Conservation (phyloP, 208 protist species). For the Pavlovales sp. region DNA sequence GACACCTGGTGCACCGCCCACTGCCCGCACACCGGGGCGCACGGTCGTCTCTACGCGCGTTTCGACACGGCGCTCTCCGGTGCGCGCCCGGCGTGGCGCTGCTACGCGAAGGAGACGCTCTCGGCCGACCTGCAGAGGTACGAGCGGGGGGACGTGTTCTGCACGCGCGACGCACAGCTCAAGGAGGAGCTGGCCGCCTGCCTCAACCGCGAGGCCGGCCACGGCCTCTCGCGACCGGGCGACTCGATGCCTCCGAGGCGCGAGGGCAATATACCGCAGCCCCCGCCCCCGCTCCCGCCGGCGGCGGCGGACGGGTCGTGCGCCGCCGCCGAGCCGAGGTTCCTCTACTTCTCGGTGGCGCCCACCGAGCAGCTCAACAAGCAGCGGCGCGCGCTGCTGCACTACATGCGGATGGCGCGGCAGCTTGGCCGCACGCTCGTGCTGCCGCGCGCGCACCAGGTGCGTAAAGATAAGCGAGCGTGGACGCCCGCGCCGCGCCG, state of each 20-base stretch:
- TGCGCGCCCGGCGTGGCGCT: background rate
- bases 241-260: too few species aligned
- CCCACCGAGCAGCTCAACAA: conserved; percentile 34
- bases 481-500: background rate
- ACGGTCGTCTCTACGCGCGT: background rate
- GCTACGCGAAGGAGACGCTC: background rate
- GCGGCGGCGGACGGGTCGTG: background rate
- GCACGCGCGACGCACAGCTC: background rate
- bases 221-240: too few species aligned
- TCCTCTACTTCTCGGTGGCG: conserved; percentile 1
- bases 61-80: background rate
- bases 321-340: background rate
- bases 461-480: background rate
- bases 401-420: conserved; percentile 9
- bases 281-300: too few species aligned
- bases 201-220: background rate
- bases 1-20: background rate
- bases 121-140: background rate
- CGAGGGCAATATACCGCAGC: too few species aligned
- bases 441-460: conserved; percentile 18
- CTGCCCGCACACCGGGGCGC: background rate
- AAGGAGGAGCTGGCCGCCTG: background rate
- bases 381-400: conserved; percentile 26
- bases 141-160: background rate
- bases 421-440: background rate